Evolutionary conservation across 75 land plant species (phyloP).

Genomic region (Pseudotsuga menziesii): DNA sequence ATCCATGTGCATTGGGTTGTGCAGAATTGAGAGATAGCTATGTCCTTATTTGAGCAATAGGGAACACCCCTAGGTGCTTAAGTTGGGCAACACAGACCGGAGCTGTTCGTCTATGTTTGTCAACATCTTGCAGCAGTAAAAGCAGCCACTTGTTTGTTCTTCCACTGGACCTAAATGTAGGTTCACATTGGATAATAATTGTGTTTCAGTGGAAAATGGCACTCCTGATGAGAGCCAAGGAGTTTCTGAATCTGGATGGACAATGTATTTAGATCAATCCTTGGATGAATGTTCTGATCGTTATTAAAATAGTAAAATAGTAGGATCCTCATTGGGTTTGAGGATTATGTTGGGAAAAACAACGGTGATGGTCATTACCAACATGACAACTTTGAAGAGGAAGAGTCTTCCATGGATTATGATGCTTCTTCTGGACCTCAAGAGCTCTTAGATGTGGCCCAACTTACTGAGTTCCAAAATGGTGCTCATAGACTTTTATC

Average conservation of each 20-base stretch:
- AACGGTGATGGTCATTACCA: constrained; percentile 18
- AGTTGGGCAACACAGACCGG: neutral
- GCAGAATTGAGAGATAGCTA: neutral
- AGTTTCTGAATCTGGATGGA: constrained; percentile 46
- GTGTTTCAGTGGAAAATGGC: neutral
- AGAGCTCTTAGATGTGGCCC: constrained; percentile 17
- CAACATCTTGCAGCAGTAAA: neutral
- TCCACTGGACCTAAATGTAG: neutral
- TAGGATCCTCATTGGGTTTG: neutral
- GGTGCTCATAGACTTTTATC: neutral
- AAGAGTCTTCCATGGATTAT: constrained; percentile 44
- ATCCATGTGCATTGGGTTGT: neutral
- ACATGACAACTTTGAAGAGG: constrained; percentile 9
- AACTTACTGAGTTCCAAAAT: neutral
- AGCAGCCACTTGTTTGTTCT: no score
- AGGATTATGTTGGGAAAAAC: constrained; percentile 15
- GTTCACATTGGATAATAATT: neutral
- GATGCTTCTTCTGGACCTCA: constrained; percentile 66
- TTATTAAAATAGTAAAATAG: neutral
- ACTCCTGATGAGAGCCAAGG: neutral
- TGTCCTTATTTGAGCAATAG: neutral
- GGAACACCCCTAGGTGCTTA: neutral
- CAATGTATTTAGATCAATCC: constrained; percentile 46
- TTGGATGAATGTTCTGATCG: neutral
- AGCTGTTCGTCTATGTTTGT: neutral